Evolutionary conservation across 805 yeast species (phyloP).

Genomic region (Scheffersomyces amazonensis): DNA sequence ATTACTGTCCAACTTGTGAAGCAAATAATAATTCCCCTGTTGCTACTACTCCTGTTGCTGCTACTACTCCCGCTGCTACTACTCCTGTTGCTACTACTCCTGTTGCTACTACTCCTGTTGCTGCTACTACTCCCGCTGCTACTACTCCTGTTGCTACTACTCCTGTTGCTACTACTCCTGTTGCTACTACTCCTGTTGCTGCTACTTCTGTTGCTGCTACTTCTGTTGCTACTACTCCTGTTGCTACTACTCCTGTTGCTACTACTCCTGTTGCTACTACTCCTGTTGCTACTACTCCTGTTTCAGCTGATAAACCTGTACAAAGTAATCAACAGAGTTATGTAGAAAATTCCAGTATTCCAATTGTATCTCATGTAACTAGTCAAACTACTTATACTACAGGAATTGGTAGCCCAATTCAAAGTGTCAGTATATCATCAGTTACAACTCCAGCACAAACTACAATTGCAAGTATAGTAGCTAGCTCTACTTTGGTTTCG

Average conservation of each 20-base stretch:
- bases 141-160: background rate
- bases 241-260: background rate
- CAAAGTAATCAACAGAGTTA: too few species aligned
- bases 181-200: background rate
- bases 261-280: background rate
- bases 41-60: slow-evolving; percentile 3
- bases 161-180: background rate
- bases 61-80: background rate
- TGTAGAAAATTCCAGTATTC: too few species aligned
- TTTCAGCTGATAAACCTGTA: too few species aligned
- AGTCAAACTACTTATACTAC: too few species aligned
- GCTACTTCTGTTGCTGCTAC: background rate
- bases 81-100: background rate
- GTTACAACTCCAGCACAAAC: too few species aligned
- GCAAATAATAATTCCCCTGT: too few species aligned
- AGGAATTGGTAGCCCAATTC: too few species aligned
- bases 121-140: background rate
- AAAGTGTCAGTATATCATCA: too few species aligned
- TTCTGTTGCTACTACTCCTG: background rate
- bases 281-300: background rate
- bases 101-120: background rate
- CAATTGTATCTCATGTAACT: too few species aligned
- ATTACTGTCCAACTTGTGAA: slow-evolving; percentile 2
- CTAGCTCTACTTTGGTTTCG: too few species aligned
- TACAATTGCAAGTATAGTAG: too few species aligned